These are phyloP conservation scores for Sechiopsis laciniata DNA, from an alignment of 306 rosid genomes.

Conservation along the genomic window DNA sequence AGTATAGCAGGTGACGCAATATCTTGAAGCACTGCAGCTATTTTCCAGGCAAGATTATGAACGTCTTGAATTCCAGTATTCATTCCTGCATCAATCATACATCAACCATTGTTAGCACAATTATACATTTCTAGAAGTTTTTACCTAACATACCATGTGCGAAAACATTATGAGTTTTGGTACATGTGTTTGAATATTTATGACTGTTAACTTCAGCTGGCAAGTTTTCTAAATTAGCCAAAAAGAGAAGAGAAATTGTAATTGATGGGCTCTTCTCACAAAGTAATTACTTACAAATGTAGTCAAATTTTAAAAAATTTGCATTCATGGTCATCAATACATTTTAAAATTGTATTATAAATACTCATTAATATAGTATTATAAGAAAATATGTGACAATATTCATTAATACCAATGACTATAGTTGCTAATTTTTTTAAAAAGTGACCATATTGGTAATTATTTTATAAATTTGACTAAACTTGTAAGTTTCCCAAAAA, in stretches of 20 bases:
- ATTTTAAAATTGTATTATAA: too few relatives aligned
- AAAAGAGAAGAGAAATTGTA: not conserved
- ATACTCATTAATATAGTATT: too few relatives aligned
- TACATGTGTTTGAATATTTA: not conserved
- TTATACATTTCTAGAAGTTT: not conserved
- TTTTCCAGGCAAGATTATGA: slow-evolving; percentile 96
- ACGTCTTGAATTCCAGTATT: slow-evolving; percentile 97
- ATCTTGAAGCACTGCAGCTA: slow-evolving; percentile 72
- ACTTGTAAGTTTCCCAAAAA: too few relatives aligned
- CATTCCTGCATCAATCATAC: slow-evolving; percentile 62
- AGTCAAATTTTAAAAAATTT: too few relatives aligned
- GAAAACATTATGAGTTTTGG: not conserved
- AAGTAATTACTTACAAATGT: too few relatives aligned
- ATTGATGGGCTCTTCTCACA: too few relatives aligned
- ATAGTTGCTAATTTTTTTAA: too few relatives aligned
- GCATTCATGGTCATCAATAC: too few relatives aligned
- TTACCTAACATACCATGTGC: not conserved
- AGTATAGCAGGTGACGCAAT: slow-evolving; percentile 65
- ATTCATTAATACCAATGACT: too few relatives aligned
- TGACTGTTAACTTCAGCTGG: not conserved
- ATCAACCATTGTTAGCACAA: slow-evolving; percentile 12
- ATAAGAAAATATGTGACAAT: too few relatives aligned
- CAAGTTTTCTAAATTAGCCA: slow-evolving; percentile 1
- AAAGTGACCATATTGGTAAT: too few relatives aligned
- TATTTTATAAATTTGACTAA: too few relatives aligned